Conservation (phyloP, 2,329 filamentous ascomycete genomes). For the Calonectria hawksworthii region DNA sequence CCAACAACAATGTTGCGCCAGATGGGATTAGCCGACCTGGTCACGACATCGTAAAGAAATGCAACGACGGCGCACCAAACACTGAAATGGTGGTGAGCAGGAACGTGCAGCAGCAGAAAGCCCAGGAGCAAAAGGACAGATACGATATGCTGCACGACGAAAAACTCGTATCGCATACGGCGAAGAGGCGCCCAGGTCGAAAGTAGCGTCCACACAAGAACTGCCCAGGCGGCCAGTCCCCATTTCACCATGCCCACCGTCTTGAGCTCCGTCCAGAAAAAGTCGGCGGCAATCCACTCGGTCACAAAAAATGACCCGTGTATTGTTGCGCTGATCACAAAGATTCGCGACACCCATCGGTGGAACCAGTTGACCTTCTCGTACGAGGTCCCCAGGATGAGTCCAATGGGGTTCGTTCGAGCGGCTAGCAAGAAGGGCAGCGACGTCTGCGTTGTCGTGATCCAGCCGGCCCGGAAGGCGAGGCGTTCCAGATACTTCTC, state of each 20-base stretch:
- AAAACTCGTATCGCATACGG: slow-evolving; percentile 46
- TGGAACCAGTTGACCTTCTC: slow-evolving; percentile 46
- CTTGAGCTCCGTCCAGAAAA: slow-evolving; percentile 44
- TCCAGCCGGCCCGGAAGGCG: slow-evolving; percentile 45
- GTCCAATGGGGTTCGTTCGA: slow-evolving; percentile 41
- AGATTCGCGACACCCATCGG: slow-evolving; percentile 41
- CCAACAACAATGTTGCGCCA: slow-evolving; percentile 42
- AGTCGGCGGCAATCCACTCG: slow-evolving; percentile 43
- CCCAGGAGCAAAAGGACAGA: slow-evolving; percentile 40
- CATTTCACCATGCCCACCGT: slow-evolving; percentile 45
- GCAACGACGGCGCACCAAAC: slow-evolving; percentile 46
- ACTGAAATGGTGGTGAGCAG: slow-evolving; percentile 45
- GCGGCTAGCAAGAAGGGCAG: slow-evolving; percentile 42
- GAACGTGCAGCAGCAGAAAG: slow-evolving; percentile 43
- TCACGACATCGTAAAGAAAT: slow-evolving; percentile 43
- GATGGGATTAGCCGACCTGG: slow-evolving; percentile 43
- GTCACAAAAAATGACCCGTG: slow-evolving; percentile 42
- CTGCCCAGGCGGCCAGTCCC: slow-evolving; percentile 44
- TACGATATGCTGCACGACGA: slow-evolving; percentile 45
- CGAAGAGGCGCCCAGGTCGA: slow-evolving; percentile 42
- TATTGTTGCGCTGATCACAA: slow-evolving; percentile 42
- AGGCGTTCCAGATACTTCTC: slow-evolving; percentile 43
- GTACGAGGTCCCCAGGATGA: slow-evolving; percentile 43
- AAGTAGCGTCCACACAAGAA: slow-evolving; percentile 42
- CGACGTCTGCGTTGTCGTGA: slow-evolving; percentile 41